Conservation (phyloP, 1,284 basidiomycete species). For the Cryptococcus sp. region DNA sequence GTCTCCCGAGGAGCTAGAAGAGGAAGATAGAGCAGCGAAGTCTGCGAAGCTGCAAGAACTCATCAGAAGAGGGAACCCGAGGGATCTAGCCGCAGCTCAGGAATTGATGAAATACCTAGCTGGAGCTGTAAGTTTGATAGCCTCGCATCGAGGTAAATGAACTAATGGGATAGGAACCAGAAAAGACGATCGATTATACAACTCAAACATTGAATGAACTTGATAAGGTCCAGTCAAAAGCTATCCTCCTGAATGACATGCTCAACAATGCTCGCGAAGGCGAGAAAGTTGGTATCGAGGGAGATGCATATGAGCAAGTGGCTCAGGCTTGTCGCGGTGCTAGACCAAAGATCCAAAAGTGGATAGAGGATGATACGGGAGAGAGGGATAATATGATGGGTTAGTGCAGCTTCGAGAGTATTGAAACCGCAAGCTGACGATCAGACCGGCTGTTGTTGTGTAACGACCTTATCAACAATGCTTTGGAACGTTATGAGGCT, state of each 20-base stretch:
- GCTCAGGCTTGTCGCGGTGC: slow-evolving; percentile 75
- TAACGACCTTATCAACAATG: slow-evolving; percentile 96
- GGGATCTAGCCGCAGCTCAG: slow-evolving; percentile 91
- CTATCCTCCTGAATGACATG: slow-evolving; percentile 92
- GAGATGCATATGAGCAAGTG: slow-evolving; percentile 97
- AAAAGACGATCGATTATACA: slow-evolving; percentile 87
- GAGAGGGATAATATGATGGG: slow-evolving; percentile 79
- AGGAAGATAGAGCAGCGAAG: slow-evolving; percentile 91
- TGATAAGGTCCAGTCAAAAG: slow-evolving; percentile 90
- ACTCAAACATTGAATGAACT: slow-evolving; percentile 84
- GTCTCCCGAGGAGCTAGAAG: slow-evolving; percentile 92
- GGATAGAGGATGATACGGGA: slow-evolving; percentile 85
- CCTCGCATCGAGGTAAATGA: not conserved
- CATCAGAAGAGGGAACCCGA: slow-evolving; percentile 90
- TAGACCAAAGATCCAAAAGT: slow-evolving; percentile 92
- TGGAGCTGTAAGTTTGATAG: slow-evolving; percentile 59
- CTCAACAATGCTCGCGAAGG: slow-evolving; percentile 84
- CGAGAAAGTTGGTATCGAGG: slow-evolving; percentile 69
- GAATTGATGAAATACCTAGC: slow-evolving; percentile 96
- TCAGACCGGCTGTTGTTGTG: slow-evolving; percentile 87
- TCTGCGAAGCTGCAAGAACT: slow-evolving; percentile 97
- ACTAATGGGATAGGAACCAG: slow-evolving; percentile 61
- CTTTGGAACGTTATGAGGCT: slow-evolving; percentile 81
- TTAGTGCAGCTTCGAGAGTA: slow-evolving; percentile 43
- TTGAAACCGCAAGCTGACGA: not conserved